Evolutionary conservation across 1,139 yeast genomes (phyloP), one percentile per base, ranked within the genome.

Genomic region (Scheffersomyces segobiensis): DNA sequence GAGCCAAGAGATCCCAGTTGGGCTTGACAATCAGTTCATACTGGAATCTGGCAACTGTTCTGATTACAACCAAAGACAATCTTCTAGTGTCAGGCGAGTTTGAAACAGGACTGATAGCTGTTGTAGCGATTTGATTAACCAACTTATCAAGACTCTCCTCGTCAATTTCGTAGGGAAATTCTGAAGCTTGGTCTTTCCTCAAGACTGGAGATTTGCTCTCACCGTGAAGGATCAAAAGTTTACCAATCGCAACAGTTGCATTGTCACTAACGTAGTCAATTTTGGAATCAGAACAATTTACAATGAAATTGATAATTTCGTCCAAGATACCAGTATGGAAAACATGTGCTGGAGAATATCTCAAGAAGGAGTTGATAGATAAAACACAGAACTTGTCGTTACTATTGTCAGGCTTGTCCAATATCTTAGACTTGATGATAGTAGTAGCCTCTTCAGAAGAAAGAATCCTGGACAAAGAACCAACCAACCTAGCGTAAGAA

Each of bases 161-260:
- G 17, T 78, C 76, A n/a, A 83, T 58, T 2, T 67, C 75, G 61
- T 82, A 81, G 10, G 75, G 68, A 14, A 58, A 54, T 3, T 55
- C 60, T 3, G 62, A 49, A 10, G 50, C 56, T 18, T 19, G 51
- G 10, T 57, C 58, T 3, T 62, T 58, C 54, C 67, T 56, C 21
- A 60, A 53, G 58, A 62, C 71, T 54, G 85, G 86, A 12, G 86
- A 77, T 52, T 76, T 75, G 14, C 56, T 71, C 60, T 78, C 83
- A 12, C 75, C 79, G 46, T 79, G 70, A 52, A 85, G 74, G 56
- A 93, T 77, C 59, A 92, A 75, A n/a, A 89, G 64, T 74, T 93
- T 93, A 61, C 97, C 98, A 56, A 89, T 81, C 2, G 97, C 98
- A 58, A 89, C 74, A 3, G 89, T 81, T n/a, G 93, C 88, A 67